Evolutionary conservation across 805 yeast species (phyloP).

Genomic region (Saccharomycodes ludwigii): DNA sequence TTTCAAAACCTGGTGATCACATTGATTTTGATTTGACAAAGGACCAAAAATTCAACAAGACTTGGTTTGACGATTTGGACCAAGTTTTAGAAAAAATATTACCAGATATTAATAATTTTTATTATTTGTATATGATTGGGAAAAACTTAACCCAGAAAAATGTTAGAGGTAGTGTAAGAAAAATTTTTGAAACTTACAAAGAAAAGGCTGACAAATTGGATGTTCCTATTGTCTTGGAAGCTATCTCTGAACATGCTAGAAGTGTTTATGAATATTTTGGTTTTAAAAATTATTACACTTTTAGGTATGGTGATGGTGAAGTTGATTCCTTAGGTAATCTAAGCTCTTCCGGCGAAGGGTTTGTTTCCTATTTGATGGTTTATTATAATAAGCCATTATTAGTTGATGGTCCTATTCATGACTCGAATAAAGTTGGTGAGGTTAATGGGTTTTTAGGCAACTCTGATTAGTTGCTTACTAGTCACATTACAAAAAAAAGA

Average conservation of each 20-base stretch:
- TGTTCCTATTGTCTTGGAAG: conserved; percentile 23
- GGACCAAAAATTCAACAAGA: conserved; percentile 19
- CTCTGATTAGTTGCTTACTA: conserved; percentile 1
- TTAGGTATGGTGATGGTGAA: conserved; percentile 22
- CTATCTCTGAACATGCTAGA: conserved; percentile 22
- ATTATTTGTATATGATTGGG: conserved; percentile 23
- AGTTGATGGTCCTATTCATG: neutral
- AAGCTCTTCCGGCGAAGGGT: conserved; percentile 22
- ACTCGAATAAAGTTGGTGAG: neutral
- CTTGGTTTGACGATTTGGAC: conserved; percentile 16
- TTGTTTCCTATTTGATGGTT: conserved; percentile 21
- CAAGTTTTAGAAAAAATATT: conserved; percentile 13
- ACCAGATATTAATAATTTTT: conserved; percentile 17
- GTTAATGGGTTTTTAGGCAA: conserved; percentile 1
- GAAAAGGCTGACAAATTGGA: conserved; percentile 19
- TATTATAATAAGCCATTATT: conserved; percentile 13
- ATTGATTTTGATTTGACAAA: conserved; percentile 15
- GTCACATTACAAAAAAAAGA: conserved; percentile 6
- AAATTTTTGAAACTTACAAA: conserved; percentile 19
- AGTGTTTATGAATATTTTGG: conserved; percentile 25
- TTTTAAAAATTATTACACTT: conserved; percentile 17
- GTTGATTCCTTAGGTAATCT: conserved; percentile 17
- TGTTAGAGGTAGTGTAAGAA: conserved; percentile 21
- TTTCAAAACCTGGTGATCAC: conserved; percentile 17
- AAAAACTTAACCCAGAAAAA: conserved; percentile 18